These are phyloP conservation scores for Phytophthora quininea DNA, from an alignment of 352 stramenopile genomes.

Conservation along the genomic window DNA sequence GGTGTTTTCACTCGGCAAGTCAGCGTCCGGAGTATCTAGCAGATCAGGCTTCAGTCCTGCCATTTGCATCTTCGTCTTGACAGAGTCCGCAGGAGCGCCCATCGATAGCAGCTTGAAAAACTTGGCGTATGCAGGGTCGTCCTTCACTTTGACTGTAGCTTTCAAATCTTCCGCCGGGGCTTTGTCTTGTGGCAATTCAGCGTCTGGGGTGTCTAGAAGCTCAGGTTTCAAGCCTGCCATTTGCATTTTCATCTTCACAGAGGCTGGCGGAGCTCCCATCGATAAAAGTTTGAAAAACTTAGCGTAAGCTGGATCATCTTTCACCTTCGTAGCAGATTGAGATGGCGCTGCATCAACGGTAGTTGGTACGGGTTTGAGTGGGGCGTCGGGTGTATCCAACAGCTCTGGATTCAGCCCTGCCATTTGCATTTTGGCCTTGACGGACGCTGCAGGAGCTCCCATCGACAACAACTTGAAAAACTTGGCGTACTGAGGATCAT, in stretches of 20 bases:
- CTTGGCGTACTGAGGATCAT: constrained; percentile 67
- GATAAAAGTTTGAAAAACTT: constrained; percentile 81
- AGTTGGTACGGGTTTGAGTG: constrained; percentile 22
- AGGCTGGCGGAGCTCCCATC: constrained; percentile 57
- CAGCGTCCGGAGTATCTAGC: constrained; percentile 72
- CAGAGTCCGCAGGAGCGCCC: constrained; percentile 55
- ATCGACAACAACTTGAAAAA: constrained; percentile 75
- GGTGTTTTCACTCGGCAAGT: constrained; percentile 25
- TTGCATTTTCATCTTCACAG: constrained; percentile 64
- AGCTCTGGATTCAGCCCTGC: constrained; percentile 87
- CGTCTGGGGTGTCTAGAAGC: constrained; percentile 76
- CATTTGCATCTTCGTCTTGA: constrained; percentile 75
- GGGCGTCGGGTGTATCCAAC: constrained; percentile 61
- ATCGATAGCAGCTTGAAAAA: constrained; percentile 79
- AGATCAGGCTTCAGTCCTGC: constrained; percentile 62
- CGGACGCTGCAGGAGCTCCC: constrained; percentile 55
- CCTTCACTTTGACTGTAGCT: constrained; percentile 54
- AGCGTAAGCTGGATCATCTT: constrained; percentile 63
- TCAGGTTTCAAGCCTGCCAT: constrained; percentile 63
- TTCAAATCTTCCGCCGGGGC: constrained; percentile 5
- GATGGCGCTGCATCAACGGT: background rate
- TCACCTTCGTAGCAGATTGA: constrained; percentile 46
- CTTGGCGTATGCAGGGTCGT: constrained; percentile 69
- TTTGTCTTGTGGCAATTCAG: constrained; percentile 27
- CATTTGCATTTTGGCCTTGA: constrained; percentile 69